Evolutionary conservation across 805 yeast genomes (phyloP).

Genomic region (Teunomyces funiuensis): DNA sequence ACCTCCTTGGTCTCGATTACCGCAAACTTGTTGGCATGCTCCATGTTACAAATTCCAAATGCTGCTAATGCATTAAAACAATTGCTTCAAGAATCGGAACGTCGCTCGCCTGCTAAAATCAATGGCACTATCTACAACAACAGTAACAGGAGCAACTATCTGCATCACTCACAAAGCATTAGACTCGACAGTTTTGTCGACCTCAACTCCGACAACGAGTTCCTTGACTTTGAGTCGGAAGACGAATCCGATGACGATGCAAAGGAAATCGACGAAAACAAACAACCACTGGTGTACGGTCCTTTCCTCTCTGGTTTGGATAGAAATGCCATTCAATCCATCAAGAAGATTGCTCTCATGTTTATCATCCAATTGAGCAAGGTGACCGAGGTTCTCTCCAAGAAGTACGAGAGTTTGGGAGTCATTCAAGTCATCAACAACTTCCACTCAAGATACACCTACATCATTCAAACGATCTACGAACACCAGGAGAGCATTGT

Average conservation of each 20-base stretch:
- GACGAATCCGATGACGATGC: slow-evolving; percentile 14
- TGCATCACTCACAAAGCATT: background rate
- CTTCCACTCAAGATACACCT: slow-evolving; percentile 19
- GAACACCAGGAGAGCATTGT: slow-evolving; percentile 21
- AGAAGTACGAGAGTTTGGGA: slow-evolving; percentile 52
- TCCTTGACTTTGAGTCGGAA: slow-evolving; percentile 8
- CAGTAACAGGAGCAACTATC: background rate
- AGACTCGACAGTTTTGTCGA: slow-evolving; percentile 7
- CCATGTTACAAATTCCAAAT: slow-evolving; percentile 49
- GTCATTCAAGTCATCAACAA: slow-evolving; percentile 49
- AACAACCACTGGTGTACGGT: slow-evolving; percentile 40
- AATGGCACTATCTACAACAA: background rate
- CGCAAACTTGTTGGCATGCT: slow-evolving; percentile 53
- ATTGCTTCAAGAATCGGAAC: slow-evolving; percentile 13
- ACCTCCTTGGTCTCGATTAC: slow-evolving; percentile 49
- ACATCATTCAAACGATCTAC: slow-evolving; percentile 21
- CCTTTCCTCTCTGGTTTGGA: slow-evolving; percentile 52
- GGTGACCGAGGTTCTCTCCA: slow-evolving; percentile 52
- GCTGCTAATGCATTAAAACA: slow-evolving; percentile 38
- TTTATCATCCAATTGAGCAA: slow-evolving; percentile 43
- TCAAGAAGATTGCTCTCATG: slow-evolving; percentile 44
- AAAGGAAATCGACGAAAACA: slow-evolving; percentile 41
- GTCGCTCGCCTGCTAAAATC: slow-evolving; percentile 7
- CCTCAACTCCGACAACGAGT: slow-evolving; percentile 1
- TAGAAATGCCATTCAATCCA: slow-evolving; percentile 36